phyloP scores from a whole-genome alignment of 805 yeast genomes.

The Starmerella lactis-condensi region DNA sequence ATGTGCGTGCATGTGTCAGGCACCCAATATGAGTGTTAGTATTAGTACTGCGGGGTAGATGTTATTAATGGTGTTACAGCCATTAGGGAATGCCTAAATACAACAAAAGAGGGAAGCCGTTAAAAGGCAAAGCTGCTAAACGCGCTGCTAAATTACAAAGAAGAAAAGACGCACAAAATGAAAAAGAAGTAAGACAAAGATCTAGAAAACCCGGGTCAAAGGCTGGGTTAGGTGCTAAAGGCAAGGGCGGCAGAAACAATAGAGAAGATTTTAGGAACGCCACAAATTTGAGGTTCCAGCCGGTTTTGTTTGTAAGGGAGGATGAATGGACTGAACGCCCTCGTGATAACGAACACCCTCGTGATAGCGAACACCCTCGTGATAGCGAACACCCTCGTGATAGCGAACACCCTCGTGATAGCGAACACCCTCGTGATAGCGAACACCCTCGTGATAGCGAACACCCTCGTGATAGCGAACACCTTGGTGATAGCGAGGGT shows the following conservation, averaged over 20 bases:
- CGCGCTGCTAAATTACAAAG: conserved; percentile 1
- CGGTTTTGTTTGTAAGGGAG: conserved; percentile 11
- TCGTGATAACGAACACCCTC: conserved; percentile 1
- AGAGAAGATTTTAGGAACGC: not conserved
- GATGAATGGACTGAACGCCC: not conserved
- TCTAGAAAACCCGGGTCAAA: conserved; percentile 1
- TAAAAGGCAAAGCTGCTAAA: conserved; percentile 3
- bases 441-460: not conserved
- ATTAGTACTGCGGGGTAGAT: no score
- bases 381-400: conserved; percentile 1
- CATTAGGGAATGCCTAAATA: no score
- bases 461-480: not conserved
- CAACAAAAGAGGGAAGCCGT: no score
- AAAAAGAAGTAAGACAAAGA: not conserved
- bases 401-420: not conserved
- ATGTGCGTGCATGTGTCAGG: no score
- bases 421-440: not conserved
- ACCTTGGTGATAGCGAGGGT: not conserved
- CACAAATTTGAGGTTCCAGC: conserved; percentile 9
- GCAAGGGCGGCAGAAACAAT: not conserved
- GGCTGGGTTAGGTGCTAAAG: not conserved
- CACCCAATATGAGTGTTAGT: no score
- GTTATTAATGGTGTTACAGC: no score
- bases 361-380: not conserved
- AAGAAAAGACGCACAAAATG: conserved; percentile 1